phyloP scores from a whole-genome alignment of 495 filamentous ascomycete species.

The Lasiosphaeriaceae sp. region DNA sequence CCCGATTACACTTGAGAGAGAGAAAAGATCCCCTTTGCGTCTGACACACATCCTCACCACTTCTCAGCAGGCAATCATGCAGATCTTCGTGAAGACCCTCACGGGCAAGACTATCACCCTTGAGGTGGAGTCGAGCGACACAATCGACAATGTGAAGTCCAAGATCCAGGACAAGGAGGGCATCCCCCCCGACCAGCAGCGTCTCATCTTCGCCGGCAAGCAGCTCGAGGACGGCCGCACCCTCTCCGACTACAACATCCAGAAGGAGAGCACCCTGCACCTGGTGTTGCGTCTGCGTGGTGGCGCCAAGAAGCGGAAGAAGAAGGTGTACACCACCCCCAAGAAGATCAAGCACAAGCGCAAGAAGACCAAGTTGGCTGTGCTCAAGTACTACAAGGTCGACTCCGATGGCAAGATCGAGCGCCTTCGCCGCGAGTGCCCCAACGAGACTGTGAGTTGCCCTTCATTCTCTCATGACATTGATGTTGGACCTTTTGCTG shows the following conservation, averaged over 20 bases:
- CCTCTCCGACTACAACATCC: slow-evolving; percentile 99
- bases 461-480: neutral
- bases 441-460: slow-evolving; percentile 74
- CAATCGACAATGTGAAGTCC: slow-evolving; percentile 99
- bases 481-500: slow-evolving; percentile 14
- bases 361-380: slow-evolving; percentile 98
- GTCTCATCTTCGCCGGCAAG: slow-evolving; percentile 99
- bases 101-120: slow-evolving; percentile 99
- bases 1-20: neutral
- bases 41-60: slow-evolving; percentile 29
- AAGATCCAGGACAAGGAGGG: slow-evolving; percentile 96
- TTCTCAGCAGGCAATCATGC: slow-evolving; percentile 68
- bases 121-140: slow-evolving; percentile 99
- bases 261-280: slow-evolving; percentile 99
- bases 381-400: slow-evolving; percentile 99
- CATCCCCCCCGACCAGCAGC: slow-evolving; percentile 99
- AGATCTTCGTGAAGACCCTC: slow-evolving; percentile 99
- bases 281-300: slow-evolving; percentile 95
- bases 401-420: slow-evolving; percentile 99
- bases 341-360: slow-evolving; percentile 99
- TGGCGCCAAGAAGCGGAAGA: slow-evolving; percentile 99
- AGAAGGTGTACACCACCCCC: slow-evolving; percentile 99
- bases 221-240: slow-evolving; percentile 99
- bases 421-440: slow-evolving; percentile 97
- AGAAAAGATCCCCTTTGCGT: slow-evolving; percentile 16